Percentiles rank a stretch among this genome's conserved stretches.
Evolutionary conservation across 306 rosid genomes (phyloP).

Genomic region (Amphicarpaea edgeworthii): DNA sequence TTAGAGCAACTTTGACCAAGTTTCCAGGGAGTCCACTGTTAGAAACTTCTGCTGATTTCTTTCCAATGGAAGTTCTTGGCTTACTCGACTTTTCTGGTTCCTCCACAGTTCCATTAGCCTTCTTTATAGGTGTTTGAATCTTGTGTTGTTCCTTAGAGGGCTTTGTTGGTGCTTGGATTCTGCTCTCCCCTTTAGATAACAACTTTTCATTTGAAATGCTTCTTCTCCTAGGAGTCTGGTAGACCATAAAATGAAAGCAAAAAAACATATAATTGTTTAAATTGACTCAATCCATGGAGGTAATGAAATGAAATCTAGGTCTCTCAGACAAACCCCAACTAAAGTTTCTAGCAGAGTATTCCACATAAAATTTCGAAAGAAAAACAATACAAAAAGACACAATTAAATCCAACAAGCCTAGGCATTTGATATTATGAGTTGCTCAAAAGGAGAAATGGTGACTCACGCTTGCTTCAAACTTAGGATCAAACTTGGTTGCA

Average conservation of each 20-base stretch:
- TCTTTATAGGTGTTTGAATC: constrained; percentile 64
- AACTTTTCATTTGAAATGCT: constrained; percentile 66
- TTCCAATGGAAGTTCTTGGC: constrained; percentile 66
- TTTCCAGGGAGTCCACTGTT: constrained; percentile 71
- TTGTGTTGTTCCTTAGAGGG: constrained; percentile 69
- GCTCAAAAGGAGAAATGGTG: constrained; percentile 27
- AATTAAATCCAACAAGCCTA: constrained; percentile 17
- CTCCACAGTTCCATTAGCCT: constrained; percentile 61
- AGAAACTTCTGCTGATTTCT: constrained; percentile 68
- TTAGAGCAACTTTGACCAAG: constrained; percentile 75
- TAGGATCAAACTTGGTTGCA: constrained; percentile 64
- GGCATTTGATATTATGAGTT: neutral
- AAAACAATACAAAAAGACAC: neutral
- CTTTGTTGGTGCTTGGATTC: constrained; percentile 56
- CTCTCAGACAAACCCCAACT: constrained; percentile 25
- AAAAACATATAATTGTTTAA: constrained; percentile 2
- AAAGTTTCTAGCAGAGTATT: constrained; percentile 32
- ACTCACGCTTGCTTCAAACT: constrained; percentile 68
- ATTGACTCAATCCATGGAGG: constrained; percentile 36
- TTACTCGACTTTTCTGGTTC: constrained; percentile 69
- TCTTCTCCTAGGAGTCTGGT: constrained; percentile 82
- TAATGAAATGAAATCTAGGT: constrained; percentile 6
- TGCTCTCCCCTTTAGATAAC: constrained; percentile 67
- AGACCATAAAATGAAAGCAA: constrained; percentile 36
- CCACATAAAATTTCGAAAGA: constrained; percentile 2